Evolutionary conservation across 768 basidiomycete species (phyloP).

Genomic region (Astraeus odoratus): DNA sequence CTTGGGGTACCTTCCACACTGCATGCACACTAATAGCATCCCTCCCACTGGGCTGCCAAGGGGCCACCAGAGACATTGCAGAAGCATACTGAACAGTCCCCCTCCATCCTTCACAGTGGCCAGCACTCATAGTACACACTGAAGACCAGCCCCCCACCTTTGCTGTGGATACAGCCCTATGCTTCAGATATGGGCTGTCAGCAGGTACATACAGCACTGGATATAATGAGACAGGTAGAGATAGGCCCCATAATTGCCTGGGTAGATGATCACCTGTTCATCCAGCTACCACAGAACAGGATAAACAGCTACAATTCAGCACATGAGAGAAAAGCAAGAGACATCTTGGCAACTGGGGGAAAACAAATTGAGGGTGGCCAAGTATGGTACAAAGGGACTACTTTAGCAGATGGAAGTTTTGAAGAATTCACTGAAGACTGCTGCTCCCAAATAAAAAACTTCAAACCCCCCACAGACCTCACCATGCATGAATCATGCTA

Average conservation of each 20-base stretch:
- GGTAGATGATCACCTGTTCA: conserved; percentile 1
- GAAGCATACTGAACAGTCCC: too few species aligned
- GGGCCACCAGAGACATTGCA: too few species aligned
- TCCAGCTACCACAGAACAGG: not conserved
- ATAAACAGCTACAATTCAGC: conserved; percentile 9
- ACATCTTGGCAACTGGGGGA: conserved; percentile 3
- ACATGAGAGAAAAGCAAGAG: not conserved
- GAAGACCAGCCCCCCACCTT: too few species aligned
- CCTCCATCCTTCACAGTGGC: too few species aligned
- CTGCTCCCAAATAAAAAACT: not conserved
- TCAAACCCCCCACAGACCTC: conserved; percentile 7
- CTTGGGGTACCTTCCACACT: too few species aligned
- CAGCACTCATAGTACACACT: too few species aligned
- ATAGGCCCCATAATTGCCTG: not conserved
- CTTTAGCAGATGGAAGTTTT: too few species aligned
- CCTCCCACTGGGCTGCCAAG: too few species aligned
- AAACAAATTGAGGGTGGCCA: too few species aligned
- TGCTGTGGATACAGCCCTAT: not conserved
- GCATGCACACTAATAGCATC: too few species aligned
- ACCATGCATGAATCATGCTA: too few species aligned
- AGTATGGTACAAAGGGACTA: too few species aligned
- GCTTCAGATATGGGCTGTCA: conserved; percentile 1
- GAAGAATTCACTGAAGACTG: conserved; percentile 31
- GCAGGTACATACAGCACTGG: not conserved
- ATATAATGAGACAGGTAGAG: not conserved